Evolutionary conservation across 257 asterid genomes (phyloP).

Genomic region (Forsythia viridissima): DNA sequence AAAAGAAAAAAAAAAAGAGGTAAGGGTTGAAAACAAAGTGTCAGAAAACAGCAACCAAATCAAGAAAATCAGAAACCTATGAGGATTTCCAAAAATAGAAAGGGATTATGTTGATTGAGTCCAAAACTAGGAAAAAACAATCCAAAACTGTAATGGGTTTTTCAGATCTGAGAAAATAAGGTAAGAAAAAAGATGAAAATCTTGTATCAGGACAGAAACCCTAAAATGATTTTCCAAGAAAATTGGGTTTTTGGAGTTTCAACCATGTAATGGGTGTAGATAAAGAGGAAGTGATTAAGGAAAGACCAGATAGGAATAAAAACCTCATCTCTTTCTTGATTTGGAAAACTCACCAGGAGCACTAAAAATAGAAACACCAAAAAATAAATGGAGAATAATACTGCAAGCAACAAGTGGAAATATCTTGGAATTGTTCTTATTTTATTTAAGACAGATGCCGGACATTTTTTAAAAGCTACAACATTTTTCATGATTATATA

Average conservation of each 20-base stretch:
- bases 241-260: neutral
- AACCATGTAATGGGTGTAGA: constrained; percentile 2
- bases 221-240: constrained; percentile 18
- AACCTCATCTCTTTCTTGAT: constrained; percentile 40
- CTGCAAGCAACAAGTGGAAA: constrained; percentile 6
- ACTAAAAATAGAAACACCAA: constrained; percentile 19
- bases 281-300: constrained; percentile 22
- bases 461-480: too few species aligned
- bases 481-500: too few species aligned
- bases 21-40: neutral
- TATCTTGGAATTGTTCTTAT: neutral
- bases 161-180: constrained; percentile 41
- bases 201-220: constrained; percentile 27
- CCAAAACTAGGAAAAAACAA: constrained; percentile 20
- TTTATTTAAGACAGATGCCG: neutral
- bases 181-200: neutral
- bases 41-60: neutral
- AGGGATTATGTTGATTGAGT: constrained; percentile 18
- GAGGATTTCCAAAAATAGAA: constrained; percentile 22
- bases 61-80: neutral
- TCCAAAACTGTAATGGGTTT: constrained; percentile 13
- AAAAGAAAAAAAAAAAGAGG: neutral
- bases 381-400: neutral
- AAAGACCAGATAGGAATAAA: constrained; percentile 16
- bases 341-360: constrained; percentile 34